Percentiles rank a stretch among this genome's conserved stretches.
Conservation (phyloP, 148 eudicot genomes). For the Simmondsia chinensis region DNA sequence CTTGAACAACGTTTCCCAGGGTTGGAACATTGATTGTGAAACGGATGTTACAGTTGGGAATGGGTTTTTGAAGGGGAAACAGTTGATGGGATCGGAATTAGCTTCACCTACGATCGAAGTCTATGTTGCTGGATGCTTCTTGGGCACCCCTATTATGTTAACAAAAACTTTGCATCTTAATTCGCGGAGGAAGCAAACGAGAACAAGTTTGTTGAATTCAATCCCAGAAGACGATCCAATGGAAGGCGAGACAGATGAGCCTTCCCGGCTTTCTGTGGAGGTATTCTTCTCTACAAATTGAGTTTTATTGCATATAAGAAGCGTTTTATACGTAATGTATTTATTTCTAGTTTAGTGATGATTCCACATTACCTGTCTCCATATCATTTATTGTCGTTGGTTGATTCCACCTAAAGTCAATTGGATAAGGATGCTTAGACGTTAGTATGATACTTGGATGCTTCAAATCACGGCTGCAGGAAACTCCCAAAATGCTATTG, state of each 20-base stretch:
- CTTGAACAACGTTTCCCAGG: conserved; percentile 20
- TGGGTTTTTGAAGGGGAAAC: conserved; percentile 56
- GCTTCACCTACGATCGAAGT: conserved; percentile 53
- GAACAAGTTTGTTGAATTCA: conserved; percentile 32
- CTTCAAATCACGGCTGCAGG: no score
- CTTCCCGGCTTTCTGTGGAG: conserved; percentile 38
- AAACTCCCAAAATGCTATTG: no score
- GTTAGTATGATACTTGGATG: no score
- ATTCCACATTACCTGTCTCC: no score
- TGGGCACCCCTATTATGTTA: conserved; percentile 50
- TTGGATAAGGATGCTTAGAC: no score
- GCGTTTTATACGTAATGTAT: background rate
- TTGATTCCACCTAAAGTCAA: no score
- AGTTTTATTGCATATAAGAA: no score
- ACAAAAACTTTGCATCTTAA: conserved; percentile 47
- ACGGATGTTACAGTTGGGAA: conserved; percentile 26
- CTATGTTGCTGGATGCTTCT: conserved; percentile 64
- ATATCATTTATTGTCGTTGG: no score
- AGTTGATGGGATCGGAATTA: conserved; percentile 15
- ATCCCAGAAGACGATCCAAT: conserved; percentile 52
- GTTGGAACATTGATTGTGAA: conserved; percentile 59
- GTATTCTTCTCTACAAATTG: conserved; percentile 17
- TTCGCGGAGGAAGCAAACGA: conserved; percentile 34
- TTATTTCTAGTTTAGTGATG: background rate
- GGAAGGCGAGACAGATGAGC: conserved; percentile 21